Conservation (phyloP, 1,139 yeast genomes). For the Taphrina wiesneri region DNA sequence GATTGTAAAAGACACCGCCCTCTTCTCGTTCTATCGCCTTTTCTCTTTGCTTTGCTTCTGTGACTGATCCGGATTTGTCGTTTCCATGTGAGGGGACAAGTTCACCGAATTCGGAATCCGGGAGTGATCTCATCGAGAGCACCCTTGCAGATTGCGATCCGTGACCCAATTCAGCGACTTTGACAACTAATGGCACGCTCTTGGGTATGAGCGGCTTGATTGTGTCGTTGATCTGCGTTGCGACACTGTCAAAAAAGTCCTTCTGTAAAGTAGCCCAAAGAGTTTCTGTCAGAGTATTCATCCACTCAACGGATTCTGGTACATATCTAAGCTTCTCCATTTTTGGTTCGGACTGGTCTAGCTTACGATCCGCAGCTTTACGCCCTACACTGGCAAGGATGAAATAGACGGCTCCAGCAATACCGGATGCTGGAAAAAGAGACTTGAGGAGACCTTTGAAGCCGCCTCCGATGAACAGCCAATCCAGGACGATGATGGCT, state of each 20-base stretch:
- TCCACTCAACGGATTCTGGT: conserved; percentile 33
- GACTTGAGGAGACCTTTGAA: conserved; percentile 24
- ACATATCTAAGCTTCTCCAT: conserved; percentile 22
- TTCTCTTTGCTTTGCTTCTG: conserved; percentile 23
- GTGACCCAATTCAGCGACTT: conserved; percentile 25
- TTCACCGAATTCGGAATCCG: conserved; percentile 32
- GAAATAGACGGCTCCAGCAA: conserved; percentile 28
- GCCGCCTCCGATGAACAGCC: conserved; percentile 32
- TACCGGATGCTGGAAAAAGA: conserved; percentile 31
- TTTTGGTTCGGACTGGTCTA: conserved; percentile 25
- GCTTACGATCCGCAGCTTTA: conserved; percentile 20
- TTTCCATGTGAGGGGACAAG: conserved; percentile 30
- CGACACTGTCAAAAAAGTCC: conserved; percentile 22
- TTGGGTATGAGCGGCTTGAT: conserved; percentile 29
- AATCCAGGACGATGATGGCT: conserved; percentile 22
- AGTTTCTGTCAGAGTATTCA: conserved; percentile 30
- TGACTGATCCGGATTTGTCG: conserved; percentile 20
- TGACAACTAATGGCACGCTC: conserved; percentile 18
- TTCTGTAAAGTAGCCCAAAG: conserved; percentile 26
- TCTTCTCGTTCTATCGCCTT: conserved; percentile 30
- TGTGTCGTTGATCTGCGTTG: conserved; percentile 26
- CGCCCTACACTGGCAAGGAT: conserved; percentile 14
- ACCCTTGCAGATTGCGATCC: conserved; percentile 28
- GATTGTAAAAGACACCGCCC: conserved; percentile 33
- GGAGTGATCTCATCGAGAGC: conserved; percentile 32